Conservation (phyloP, 192 early-diverging fungal genomes). For the Podila horticola region DNA sequence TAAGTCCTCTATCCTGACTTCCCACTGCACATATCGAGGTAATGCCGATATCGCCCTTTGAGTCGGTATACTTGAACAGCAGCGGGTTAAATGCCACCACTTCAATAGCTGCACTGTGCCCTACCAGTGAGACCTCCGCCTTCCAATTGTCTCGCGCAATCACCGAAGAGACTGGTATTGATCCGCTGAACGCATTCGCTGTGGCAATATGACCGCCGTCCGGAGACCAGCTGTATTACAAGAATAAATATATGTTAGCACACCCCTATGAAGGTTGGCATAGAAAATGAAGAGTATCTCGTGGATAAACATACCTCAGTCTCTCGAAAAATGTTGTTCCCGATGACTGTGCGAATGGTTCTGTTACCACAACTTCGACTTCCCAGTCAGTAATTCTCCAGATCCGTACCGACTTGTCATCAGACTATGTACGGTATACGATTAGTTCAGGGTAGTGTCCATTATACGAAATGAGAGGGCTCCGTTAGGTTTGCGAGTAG, state of each 20-base stretch:
- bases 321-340: slow-evolving; percentile 91
- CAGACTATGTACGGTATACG: slow-evolving; percentile 64
- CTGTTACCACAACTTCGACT: slow-evolving; percentile 74
- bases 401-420: slow-evolving; percentile 89
- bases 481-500: background rate
- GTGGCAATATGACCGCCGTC: slow-evolving; percentile 93
- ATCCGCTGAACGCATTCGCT: slow-evolving; percentile 88
- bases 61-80: slow-evolving; percentile 66
- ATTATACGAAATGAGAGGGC: background rate
- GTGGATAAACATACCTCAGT: slow-evolving; percentile 64
- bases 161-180: slow-evolving; percentile 82
- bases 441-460: too few species aligned
- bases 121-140: slow-evolving; percentile 84
- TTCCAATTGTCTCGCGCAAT: slow-evolving; percentile 82
- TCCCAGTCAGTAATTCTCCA: slow-evolving; percentile 92
- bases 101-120: slow-evolving; percentile 89
- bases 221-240: slow-evolving; percentile 85
- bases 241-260: background rate
- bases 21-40: slow-evolving; percentile 84
- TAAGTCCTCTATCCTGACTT: slow-evolving; percentile 89
- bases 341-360: slow-evolving; percentile 80
- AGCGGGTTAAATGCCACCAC: slow-evolving; percentile 88
- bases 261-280: background rate
- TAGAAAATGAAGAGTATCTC: background rate
- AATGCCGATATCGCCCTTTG: slow-evolving; percentile 45